phyloP scores from a whole-genome alignment of 768 basidiomycete species.

The Termitomyces sp. region DNA sequence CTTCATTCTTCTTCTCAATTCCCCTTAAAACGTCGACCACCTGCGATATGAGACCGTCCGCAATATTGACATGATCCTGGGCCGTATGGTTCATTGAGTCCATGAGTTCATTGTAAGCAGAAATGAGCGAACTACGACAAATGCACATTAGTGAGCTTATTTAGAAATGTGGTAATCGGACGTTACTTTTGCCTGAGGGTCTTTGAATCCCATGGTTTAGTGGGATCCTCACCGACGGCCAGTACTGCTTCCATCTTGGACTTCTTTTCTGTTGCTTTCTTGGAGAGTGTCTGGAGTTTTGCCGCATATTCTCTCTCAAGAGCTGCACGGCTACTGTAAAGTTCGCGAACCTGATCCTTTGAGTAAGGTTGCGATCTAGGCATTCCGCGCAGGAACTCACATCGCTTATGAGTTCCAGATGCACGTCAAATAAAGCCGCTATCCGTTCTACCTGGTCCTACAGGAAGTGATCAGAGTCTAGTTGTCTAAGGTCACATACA shows the following conservation, averaged over 20 bases:
- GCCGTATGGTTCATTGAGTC: constrained; percentile 52
- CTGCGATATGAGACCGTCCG: constrained; percentile 53
- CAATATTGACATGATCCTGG: constrained; percentile 63
- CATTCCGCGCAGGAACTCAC: constrained; percentile 30
- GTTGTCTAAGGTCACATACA: constrained; percentile 2
- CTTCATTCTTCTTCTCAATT: constrained; percentile 59
- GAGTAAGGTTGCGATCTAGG: neutral
- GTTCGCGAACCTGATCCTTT: constrained; percentile 56
- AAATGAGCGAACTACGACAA: constrained; percentile 58
- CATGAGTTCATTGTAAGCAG: constrained; percentile 66
- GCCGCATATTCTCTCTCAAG: constrained; percentile 77
- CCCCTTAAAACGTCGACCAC: constrained; percentile 59
- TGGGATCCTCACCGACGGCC: constrained; percentile 64
- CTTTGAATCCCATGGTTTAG: constrained; percentile 51
- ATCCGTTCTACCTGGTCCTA: constrained; percentile 76
- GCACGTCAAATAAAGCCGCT: constrained; percentile 48
- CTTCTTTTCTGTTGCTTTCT: constrained; percentile 70
- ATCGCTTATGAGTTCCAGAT: constrained; percentile 60
- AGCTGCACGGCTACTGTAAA: constrained; percentile 59
- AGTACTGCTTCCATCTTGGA: constrained; percentile 45
- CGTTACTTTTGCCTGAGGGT: constrained; percentile 47
- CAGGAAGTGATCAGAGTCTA: constrained; percentile 2
- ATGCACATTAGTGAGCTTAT: constrained; percentile 9
- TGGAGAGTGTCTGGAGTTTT: constrained; percentile 60
- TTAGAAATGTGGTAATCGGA: neutral